These are phyloP conservation scores for Metarhizium album DNA, from an alignment of 2,329 filamentous ascomycete species.

Conservation along the genomic window DNA sequence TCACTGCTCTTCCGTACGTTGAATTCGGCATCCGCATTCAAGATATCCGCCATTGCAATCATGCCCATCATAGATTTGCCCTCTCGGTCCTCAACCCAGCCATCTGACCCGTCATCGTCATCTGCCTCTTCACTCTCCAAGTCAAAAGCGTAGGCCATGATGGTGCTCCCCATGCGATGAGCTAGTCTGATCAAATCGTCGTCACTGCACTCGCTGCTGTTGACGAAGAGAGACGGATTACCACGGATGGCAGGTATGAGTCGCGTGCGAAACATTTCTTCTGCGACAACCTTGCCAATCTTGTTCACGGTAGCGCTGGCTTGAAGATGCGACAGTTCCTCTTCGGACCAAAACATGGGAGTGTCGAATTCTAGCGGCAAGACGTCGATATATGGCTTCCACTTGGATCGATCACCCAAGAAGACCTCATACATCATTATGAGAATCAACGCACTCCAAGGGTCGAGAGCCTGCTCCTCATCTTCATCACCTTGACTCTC, in stretches of 20 bases:
- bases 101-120: constrained; percentile 50
- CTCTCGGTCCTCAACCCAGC: constrained; percentile 54
- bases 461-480: constrained; percentile 31
- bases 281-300: constrained; percentile 63
- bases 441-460: constrained; percentile 55
- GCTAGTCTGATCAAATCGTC: constrained; percentile 41
- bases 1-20: constrained; percentile 43
- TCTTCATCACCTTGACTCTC: constrained; percentile 25
- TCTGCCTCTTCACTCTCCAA: constrained; percentile 48
- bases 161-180: constrained; percentile 75
- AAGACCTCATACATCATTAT: constrained; percentile 69
- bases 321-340: constrained; percentile 62
- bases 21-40: constrained; percentile 83
- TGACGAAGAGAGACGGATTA: constrained; percentile 32
- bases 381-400: constrained; percentile 69
- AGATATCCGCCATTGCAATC: constrained; percentile 81
- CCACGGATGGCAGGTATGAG: constrained; percentile 41
- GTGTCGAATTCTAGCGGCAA: constrained; percentile 67
- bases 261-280: constrained; percentile 51
- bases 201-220: constrained; percentile 26
- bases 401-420: constrained; percentile 49
- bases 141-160: constrained; percentile 92
- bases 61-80: constrained; percentile 60
- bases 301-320: constrained; percentile 66
- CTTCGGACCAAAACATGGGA: constrained; percentile 76